Conservation (phyloP, 2,329 filamentous ascomycete genomes). For the Colletotrichum magnum region DNA sequence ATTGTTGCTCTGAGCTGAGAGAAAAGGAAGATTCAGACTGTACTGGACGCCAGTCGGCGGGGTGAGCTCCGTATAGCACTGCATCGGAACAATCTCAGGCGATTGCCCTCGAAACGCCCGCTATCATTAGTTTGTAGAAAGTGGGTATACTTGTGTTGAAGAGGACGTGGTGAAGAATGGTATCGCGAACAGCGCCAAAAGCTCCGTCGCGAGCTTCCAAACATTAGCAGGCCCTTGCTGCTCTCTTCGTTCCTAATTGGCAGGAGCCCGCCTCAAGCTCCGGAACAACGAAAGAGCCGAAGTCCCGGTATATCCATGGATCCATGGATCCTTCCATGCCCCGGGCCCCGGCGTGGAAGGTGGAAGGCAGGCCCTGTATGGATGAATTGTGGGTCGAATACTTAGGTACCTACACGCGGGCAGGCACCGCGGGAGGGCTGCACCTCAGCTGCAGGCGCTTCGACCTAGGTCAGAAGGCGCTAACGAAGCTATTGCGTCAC, state of each 20-base stretch:
- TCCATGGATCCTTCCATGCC: too few species aligned
- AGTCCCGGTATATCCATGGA: too few species aligned
- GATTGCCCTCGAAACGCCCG: slow-evolving; percentile 27
- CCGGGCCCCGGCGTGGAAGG: too few species aligned
- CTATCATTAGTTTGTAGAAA: slow-evolving; percentile 33
- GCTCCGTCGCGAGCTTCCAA: slow-evolving; percentile 28
- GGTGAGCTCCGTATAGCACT: slow-evolving; percentile 97
- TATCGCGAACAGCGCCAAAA: slow-evolving; percentile 19
- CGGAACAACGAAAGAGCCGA: slow-evolving; percentile 27
- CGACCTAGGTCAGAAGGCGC: not conserved
- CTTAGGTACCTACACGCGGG: not conserved
- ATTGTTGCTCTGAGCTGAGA: slow-evolving; percentile 82
- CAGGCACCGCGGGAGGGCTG: slow-evolving; percentile 11
- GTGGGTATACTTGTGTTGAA: not conserved
- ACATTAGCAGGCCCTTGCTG: slow-evolving; percentile 12
- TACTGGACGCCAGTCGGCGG: slow-evolving; percentile 95
- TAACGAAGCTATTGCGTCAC: slow-evolving; percentile 26
- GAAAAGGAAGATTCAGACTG: slow-evolving; percentile 84
- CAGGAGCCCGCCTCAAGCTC: fast-evolving
- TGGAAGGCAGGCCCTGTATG: not conserved
- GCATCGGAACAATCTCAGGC: slow-evolving; percentile 73
- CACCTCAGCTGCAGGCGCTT: not conserved
- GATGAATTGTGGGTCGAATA: not conserved
- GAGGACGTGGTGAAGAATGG: not conserved
- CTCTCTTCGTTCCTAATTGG: slow-evolving; percentile 27